These are phyloP conservation scores for Ampelocalamus luodianensis DNA, from an alignment of 176 grass and related monocot species.

Conservation along the genomic window DNA sequence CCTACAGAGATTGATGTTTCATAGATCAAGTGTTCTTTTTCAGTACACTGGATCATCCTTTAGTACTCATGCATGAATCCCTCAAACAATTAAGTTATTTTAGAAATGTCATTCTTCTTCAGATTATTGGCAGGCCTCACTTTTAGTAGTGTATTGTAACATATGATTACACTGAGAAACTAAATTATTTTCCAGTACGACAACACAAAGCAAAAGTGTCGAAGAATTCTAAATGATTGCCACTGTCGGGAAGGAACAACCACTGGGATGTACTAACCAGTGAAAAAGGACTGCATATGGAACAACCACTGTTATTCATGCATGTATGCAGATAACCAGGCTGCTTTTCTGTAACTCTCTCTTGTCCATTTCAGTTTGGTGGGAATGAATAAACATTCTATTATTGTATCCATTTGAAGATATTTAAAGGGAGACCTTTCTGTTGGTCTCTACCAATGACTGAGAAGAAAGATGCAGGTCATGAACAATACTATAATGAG, in stretches of 20 bases:
- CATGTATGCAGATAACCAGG: background rate
- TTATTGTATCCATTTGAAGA: background rate
- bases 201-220: background rate
- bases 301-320: background rate
- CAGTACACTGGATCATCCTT: background rate
- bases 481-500: background rate
- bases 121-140: background rate
- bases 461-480: background rate
- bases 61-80: background rate
- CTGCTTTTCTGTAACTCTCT: background rate
- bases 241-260: background rate
- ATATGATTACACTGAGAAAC: background rate
- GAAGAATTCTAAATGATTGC: background rate
- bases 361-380: background rate
- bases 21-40: background rate
- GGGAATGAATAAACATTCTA: background rate
- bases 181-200: background rate
- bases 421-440: background rate
- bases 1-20: background rate
- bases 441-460: background rate
- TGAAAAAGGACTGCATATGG: slow-evolving; percentile 7
- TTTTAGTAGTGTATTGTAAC: background rate
- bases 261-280: background rate
- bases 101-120: background rate
- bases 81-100: background rate